Base-by-base conservation (phyloP, 2,329 filamentous ascomycete species). In the Fusarium floridanum region DNA sequence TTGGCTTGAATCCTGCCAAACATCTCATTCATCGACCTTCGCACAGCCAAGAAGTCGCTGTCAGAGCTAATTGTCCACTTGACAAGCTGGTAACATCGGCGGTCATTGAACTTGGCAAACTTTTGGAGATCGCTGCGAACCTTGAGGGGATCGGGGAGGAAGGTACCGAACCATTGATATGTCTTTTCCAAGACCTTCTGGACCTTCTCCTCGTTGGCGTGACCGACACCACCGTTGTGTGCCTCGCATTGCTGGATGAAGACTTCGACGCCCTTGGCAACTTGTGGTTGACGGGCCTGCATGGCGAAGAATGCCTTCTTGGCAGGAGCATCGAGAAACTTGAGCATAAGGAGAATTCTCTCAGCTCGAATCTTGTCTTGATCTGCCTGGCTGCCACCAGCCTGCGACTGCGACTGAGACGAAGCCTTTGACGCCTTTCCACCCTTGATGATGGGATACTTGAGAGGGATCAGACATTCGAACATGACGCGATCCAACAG, bases 21-120 rank as follows among this genome's bases (percentile, higher is more conserved):
- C 41, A 98, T 86, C 84, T 99, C 97, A 83, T 95, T 97, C 78
- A 98, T 93, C 2, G 96, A 95, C 77, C 95, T 94, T 72, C 93
- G 91, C 53, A 98, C 94, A 43, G 94, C 98, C 78, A 95, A 93
- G 82, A 98, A 98, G 80, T 99, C 97, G 77, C 93, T 95, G 72
- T 96, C 93, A 5, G 94, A 91, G 34, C 92, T 92, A 81, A 95
- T 94, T 63, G 95, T 91, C 81, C 95, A 98, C 67, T 93, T 92
- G 75, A 98, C 91, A 24, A 99, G 90, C 78, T 97, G 93, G 82
- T 98, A 98, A 77, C 91, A 93, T 66, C 97, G 92, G 61, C 96
- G 92, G 81, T 99, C 95, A 79, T 98, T 94, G 76, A 92, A 88
- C 82, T 96, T 98, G 41, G 95, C 95, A 80, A 98, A 98, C 78